Conservation (phyloP, 768 basidiomycete genomes). For the Rhodotorula paludigena region DNA sequence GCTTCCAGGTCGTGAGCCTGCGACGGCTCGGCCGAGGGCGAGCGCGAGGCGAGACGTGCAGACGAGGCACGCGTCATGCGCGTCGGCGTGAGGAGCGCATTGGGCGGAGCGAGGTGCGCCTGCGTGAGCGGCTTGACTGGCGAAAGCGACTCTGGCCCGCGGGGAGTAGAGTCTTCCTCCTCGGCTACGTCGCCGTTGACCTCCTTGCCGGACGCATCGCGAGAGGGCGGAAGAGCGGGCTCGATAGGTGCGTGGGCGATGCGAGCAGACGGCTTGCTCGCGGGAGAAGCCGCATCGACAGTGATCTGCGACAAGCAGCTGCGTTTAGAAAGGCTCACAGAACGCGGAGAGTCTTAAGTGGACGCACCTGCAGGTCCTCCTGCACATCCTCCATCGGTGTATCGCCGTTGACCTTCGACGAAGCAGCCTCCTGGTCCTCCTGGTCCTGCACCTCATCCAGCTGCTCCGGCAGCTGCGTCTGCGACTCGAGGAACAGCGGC, state of each 20-base stretch:
- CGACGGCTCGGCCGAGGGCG: conserved; percentile 3
- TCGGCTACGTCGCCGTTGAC: not conserved
- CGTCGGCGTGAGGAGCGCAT: not conserved
- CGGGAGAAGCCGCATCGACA: not conserved
- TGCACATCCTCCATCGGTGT: too few relatives aligned
- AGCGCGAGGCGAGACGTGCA: conserved; percentile 9
- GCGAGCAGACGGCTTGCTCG: not conserved
- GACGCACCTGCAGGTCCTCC: not conserved
- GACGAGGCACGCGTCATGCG: conserved; percentile 14
- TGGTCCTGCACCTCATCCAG: not conserved
- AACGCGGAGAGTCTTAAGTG: too few relatives aligned
- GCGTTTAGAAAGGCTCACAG: not conserved
- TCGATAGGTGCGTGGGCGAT: conserved; percentile 6
- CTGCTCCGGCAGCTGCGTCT: not conserved
- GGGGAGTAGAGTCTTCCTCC: not conserved
- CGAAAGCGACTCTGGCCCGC: not conserved
- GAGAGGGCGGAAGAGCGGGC: too few relatives aligned
- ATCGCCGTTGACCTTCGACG: too few relatives aligned
- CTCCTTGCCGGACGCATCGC: not conserved
- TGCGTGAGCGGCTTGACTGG: too few relatives aligned
- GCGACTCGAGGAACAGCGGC: conserved; percentile 29
- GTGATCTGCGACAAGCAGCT: not conserved
- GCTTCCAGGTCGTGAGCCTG: not conserved
- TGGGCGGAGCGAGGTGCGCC: not conserved
- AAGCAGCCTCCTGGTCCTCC: not conserved